Base-by-base conservation (phyloP, 805 yeast genomes). In the Candida palmyrensis region DNA sequence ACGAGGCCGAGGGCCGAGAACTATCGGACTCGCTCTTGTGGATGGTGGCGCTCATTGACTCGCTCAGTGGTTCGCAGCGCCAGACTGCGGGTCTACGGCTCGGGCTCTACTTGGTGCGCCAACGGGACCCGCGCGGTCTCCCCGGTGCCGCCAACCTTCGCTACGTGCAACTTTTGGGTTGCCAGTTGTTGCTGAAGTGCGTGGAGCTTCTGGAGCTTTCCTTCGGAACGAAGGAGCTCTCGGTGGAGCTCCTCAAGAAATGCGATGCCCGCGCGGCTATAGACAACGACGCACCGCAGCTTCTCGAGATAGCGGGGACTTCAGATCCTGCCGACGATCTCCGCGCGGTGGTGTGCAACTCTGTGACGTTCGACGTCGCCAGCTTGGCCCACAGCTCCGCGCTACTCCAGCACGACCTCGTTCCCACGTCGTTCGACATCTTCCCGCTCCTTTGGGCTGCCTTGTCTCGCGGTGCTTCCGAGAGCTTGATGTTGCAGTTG, bases 61-160 rank as follows among this genome's bases (percentile, higher is more conserved):
- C 78, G 2, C 51, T 79, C 22, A 49, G 67, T 1, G 60, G 62
- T 1, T 55, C 80, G 0, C 79, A 76, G 38, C 61, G 61, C 32
- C 74, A 74, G 23, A 75, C 74, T 26, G 65, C 76, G 32, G 70
- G 71, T 2, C 71, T 76, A 28, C 71, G 71, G 32, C 52, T 76
- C 4, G 71, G 79, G 8, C 61, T 67, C 29, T 68, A 62, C 42
- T 62, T 77, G 32, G 55, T 76, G 20, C 67, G 37, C 17, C 34
- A 33, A 19, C 17, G 13, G 18, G 25, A 9, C 11, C 23, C 23
- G 23, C 23, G 11, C 9, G 9, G 9, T 9, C 10, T 9, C 10
- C 23, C 23, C 23, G 10, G 10, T 9, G 5, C 10, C 17, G 28
- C 28, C 14, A 29, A 32, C 13, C 11, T 32, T 18, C 17, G 12